A percentile compares a stretch with the other conserved stretches of the same genome.
phyloP scores from a whole-genome alignment of 2,329 filamentous ascomycete genomes.

The Nigrospora osmanthi region DNA sequence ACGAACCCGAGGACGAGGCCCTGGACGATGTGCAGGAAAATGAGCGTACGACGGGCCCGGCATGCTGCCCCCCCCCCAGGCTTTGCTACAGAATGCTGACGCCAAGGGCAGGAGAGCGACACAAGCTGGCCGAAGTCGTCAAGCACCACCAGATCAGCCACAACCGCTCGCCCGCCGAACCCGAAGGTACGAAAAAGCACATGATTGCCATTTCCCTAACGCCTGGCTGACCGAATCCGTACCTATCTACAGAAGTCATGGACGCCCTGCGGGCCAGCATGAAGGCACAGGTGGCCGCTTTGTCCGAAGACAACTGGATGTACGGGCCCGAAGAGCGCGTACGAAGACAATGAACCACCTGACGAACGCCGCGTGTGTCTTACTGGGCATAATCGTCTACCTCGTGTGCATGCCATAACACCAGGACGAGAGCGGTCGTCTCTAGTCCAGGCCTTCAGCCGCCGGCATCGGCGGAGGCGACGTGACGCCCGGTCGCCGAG shows the following conservation, averaged over 20 bases:
- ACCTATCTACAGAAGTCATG: slow-evolving; percentile 45
- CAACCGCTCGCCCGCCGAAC: slow-evolving; percentile 49
- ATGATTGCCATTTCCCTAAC: neutral
- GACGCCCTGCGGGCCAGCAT: slow-evolving; percentile 64
- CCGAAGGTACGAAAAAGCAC: slow-evolving; percentile 46
- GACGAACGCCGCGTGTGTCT: too few species aligned
- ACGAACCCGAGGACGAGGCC: slow-evolving; percentile 47
- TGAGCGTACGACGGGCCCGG: slow-evolving; percentile 35
- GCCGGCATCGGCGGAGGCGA: slow-evolving; percentile 40
- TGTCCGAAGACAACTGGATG: slow-evolving; percentile 88
- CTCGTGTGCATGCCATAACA: too few species aligned
- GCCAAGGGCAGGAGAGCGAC: slow-evolving; percentile 47
- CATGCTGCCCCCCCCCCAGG: neutral
- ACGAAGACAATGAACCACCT: slow-evolving; percentile 22
- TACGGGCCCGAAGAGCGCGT: slow-evolving; percentile 62
- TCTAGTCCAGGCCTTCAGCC: slow-evolving; percentile 53
- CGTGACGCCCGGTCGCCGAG: slow-evolving; percentile 33
- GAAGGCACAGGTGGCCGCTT: slow-evolving; percentile 60
- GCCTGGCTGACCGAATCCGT: neutral
- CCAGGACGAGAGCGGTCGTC: neutral
- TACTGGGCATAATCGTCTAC: too few species aligned
- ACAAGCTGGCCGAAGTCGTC: slow-evolving; percentile 52
- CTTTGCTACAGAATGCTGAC: slow-evolving; percentile 7
- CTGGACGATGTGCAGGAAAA: slow-evolving; percentile 50
- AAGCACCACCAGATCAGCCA: slow-evolving; percentile 52